Conservation (phyloP, 2,329 filamentous ascomycete genomes). For the Xylariaceae sp. region DNA sequence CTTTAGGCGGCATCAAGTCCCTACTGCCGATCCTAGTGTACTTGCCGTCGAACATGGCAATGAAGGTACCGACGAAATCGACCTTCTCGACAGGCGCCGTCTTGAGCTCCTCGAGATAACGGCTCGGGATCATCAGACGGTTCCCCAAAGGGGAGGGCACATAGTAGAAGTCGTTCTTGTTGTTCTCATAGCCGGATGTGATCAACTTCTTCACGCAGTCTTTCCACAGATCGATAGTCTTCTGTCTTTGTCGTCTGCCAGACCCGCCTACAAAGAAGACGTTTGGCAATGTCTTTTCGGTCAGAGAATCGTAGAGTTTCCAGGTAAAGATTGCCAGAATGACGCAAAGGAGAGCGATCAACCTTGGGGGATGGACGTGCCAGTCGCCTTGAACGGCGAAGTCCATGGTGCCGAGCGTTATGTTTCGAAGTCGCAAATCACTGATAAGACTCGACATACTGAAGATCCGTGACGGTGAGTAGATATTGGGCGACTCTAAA, state of each 20-base stretch:
- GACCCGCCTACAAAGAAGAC: neutral
- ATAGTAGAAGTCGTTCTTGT: neutral
- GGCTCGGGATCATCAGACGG: neutral
- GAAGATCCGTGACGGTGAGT: too few species aligned
- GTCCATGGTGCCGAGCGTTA: too few species aligned
- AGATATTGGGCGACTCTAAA: too few species aligned
- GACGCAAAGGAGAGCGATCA: too few species aligned
- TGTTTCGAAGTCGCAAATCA: too few species aligned
- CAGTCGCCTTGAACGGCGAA: too few species aligned
- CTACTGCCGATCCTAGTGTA: too few species aligned
- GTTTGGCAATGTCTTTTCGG: neutral
- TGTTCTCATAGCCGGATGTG: neutral
- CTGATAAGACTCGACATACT: too few species aligned
- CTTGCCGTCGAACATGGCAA: neutral
- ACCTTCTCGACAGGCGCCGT: neutral
- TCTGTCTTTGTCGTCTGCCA: neutral
- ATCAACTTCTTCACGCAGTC: neutral
- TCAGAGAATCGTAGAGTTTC: neutral
- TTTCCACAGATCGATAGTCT: neutral
- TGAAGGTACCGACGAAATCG: neutral
- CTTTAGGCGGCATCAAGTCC: too few species aligned
- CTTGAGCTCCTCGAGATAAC: neutral
- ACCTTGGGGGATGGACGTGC: too few species aligned
- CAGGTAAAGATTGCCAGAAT: neutral
- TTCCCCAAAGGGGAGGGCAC: neutral